Conservation (phyloP, 352 stramenopile species). For the Globisporangium emineosum region DNA sequence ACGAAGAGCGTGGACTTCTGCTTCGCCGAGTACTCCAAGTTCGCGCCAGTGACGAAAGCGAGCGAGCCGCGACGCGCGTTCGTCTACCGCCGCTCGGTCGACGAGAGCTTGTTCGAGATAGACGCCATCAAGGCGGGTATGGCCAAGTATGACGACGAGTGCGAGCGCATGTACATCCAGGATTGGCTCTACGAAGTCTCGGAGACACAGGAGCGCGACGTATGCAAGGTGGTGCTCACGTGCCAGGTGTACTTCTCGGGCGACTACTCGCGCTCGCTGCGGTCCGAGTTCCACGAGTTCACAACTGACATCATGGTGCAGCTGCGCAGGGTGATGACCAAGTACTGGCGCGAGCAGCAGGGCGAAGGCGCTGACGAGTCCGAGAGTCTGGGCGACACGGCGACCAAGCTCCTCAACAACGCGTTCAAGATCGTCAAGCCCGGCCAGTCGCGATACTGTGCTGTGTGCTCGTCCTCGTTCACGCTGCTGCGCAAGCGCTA, state of each 20-base stretch:
- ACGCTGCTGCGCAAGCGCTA: conserved; percentile 62
- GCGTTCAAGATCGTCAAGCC: conserved; percentile 16
- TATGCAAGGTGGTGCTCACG: conserved; percentile 73
- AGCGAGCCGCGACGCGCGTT: conserved; percentile 40
- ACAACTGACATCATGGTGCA: conserved; percentile 51
- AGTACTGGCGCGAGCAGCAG: conserved; percentile 51
- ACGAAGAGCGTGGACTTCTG: conserved; percentile 52
- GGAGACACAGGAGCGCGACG: conserved; percentile 50
- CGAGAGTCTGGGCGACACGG: conserved; percentile 14
- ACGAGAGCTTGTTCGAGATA: conserved; percentile 44
- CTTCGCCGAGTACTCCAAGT: conserved; percentile 59
- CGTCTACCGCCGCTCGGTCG: conserved; percentile 74
- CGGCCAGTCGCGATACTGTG: conserved; percentile 37
- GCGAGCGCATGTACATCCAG: conserved; percentile 52
- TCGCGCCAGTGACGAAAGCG: conserved; percentile 16
- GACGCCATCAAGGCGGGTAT: conserved; percentile 41
- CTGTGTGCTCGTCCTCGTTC: conserved; percentile 57
- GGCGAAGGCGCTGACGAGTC: conserved; percentile 15
- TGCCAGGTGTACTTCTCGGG: conserved; percentile 50
- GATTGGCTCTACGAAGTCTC: conserved; percentile 71
- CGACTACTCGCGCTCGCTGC: conserved; percentile 27
- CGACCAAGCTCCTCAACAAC: conserved; percentile 25
- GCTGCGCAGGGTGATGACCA: conserved; percentile 44
- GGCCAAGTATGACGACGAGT: conserved; percentile 40
- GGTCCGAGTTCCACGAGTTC: conserved; percentile 61